Base-by-base conservation (phyloP, 768 basidiomycete genomes). In the Pleurotus cornucopiae region DNA sequence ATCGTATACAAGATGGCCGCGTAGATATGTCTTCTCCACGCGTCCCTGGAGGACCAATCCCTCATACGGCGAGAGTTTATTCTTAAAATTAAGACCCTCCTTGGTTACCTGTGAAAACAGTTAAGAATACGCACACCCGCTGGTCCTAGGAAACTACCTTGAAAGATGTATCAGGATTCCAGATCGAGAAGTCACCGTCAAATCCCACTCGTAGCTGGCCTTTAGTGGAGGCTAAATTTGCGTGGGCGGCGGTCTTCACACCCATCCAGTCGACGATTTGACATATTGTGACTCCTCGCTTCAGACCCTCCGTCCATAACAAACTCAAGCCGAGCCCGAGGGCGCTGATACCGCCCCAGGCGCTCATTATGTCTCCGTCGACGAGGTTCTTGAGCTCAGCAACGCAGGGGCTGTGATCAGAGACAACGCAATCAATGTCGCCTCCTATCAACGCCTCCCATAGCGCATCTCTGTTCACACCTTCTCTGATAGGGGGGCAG, bases 341-440 rank as follows among this genome's bases (percentile, higher is more conserved):
- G 4, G 91, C 87, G 58, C 88, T 89, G 60, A 99, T 91, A 0
- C 96, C 96, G 41, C 96, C 96, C 96, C 96, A 98, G 0, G 95
- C 91, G 18, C 74, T 69, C 87, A 97, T 90, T 58, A 98, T 77
- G 64, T 94, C 81, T 1, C 94, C 91, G 43, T 81, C 78, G 25
- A 86, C 85, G 37, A 85, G 68, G 58, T 80, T 81, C 75, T 98
- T 99, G 57, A 99, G 73, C 62, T 86, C 84, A 20, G 82, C 73
- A 11, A 89, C 77, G 69, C 95, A 98, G 13, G 95, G 95, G 60
- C 91, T 94, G 67, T 99, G 96, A 72, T 99, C 96, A 53, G 94
- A 96, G 5, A 98, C 94, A 53, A 98, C 85, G 65, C 81, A 94
- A 71, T 97, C 92, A 62, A 99, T 94, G 41, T 84, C 76, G 2